phyloP scores from a whole-genome alignment of 1,284 basidiomycete genomes.

The Trichosporon coremiiforme region DNA sequence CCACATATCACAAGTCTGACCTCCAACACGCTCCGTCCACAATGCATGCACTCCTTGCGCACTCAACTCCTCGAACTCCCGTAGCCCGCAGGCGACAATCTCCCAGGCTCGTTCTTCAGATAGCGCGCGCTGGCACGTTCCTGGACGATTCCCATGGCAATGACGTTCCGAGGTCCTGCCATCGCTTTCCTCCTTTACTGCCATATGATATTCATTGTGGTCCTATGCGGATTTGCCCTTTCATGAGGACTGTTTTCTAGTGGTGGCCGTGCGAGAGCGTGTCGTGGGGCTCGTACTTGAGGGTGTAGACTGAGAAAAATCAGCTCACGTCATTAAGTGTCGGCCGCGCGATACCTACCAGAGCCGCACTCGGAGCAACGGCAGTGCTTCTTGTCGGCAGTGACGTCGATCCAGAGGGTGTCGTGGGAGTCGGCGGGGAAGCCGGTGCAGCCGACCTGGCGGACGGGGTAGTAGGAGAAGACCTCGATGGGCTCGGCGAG shows the following conservation, averaged over 20 bases:
- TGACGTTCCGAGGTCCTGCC: background rate
- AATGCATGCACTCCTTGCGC: background rate
- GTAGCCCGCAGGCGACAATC: no score
- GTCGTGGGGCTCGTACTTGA: conserved; percentile 53
- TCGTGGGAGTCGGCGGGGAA: conserved; percentile 90
- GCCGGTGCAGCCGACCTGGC: conserved; percentile 88
- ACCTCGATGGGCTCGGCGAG: conserved; percentile 84
- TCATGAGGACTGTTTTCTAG: conserved; percentile 32
- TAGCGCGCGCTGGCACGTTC: background rate
- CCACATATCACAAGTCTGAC: background rate
- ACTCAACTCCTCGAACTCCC: no score
- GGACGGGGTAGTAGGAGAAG: conserved; percentile 73
- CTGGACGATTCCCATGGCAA: background rate
- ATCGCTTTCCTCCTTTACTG: background rate
- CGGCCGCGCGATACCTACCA: conserved; percentile 40
- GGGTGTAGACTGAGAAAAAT: conserved; percentile 46
- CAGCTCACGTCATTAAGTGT: background rate
- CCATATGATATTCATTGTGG: conserved; percentile 34
- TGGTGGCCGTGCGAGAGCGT: conserved; percentile 47
- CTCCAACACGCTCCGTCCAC: background rate
- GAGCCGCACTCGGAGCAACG: conserved; percentile 87
- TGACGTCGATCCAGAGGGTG: conserved; percentile 75
- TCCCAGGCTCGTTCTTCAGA: no score
- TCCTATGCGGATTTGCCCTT: conserved; percentile 29
- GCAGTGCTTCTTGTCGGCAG: conserved; percentile 64